Evolutionary conservation across 192 early-diverging fungal genomes (phyloP).

Genomic region (Neocallimastix lanati): DNA sequence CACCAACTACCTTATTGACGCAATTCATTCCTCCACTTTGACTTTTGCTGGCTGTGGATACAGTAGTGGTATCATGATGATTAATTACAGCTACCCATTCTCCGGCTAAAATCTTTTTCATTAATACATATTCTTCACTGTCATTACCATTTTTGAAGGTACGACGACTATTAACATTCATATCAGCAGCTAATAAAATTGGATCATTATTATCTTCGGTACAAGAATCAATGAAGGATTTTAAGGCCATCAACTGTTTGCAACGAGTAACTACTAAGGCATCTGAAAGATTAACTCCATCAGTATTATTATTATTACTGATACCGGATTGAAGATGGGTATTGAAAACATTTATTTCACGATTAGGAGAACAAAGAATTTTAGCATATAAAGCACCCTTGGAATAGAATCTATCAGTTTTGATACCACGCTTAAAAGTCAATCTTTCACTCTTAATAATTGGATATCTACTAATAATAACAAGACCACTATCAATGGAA

Average conservation of each 20-base stretch:
- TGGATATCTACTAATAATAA: constrained; percentile 54
- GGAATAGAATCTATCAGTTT: constrained; percentile 46
- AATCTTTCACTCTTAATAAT: constrained; percentile 35
- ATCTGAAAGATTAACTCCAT: constrained; percentile 24
- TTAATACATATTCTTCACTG: constrained; percentile 25
- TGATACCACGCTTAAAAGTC: constrained; percentile 44
- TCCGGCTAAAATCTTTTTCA: constrained; percentile 29
- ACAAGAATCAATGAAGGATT: constrained; percentile 44
- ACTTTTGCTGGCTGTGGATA: neutral
- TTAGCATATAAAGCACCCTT: constrained; percentile 67
- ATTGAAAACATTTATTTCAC: constrained; percentile 39
- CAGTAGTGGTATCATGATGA: neutral
- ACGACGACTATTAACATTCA: constrained; percentile 43
- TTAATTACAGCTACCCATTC: neutral
- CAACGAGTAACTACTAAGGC: constrained; percentile 34
- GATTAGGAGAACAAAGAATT: constrained; percentile 27
- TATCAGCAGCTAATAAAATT: constrained; percentile 43
- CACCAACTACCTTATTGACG: constrained; percentile 2
- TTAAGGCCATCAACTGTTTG: constrained; percentile 43
- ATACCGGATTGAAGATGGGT: constrained; percentile 60
- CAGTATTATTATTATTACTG: constrained; percentile 26
- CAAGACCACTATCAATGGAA: constrained; percentile 55
- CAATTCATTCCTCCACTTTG: constrained; percentile 5
- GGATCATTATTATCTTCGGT: constrained; percentile 34
- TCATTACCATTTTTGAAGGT: constrained; percentile 13